A percentile compares a stretch with the other conserved stretches of the same genome.
phyloP scores from a whole-genome alignment of 1,284 basidiomycete species.

The Trichosporon sp. region DNA sequence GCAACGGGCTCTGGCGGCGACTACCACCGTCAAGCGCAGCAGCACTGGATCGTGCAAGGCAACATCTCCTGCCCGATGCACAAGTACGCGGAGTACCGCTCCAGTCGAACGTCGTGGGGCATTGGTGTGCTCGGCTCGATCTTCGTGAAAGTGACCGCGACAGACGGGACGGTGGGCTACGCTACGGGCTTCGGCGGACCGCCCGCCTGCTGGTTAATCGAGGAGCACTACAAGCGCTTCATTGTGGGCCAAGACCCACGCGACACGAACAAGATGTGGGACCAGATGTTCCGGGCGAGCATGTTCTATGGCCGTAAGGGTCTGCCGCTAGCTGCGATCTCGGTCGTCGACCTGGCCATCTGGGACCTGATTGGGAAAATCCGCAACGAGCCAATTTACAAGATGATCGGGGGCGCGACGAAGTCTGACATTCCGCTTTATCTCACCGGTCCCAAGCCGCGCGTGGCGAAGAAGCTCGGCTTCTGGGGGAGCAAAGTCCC shows the following conservation, averaged over 20 bases:
- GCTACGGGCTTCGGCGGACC: constrained; percentile 55
- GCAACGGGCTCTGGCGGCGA: constrained; percentile 52
- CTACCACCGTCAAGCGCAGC: constrained; percentile 50
- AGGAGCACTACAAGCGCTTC: constrained; percentile 55
- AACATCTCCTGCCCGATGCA: constrained; percentile 51
- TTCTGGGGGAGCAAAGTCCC: constrained; percentile 55
- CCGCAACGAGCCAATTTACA: constrained; percentile 55
- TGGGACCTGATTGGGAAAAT: constrained; percentile 57
- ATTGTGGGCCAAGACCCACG: constrained; percentile 54
- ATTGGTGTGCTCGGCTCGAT: constrained; percentile 51
- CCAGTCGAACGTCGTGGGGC: constrained; percentile 51
- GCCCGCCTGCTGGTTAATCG: constrained; percentile 56
- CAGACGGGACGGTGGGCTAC: constrained; percentile 52
- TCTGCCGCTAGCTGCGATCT: constrained; percentile 52
- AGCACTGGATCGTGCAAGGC: constrained; percentile 47
- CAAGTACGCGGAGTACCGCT: constrained; percentile 51
- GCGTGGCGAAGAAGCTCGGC: constrained; percentile 51
- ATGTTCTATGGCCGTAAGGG: constrained; percentile 56
- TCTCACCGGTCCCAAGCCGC: constrained; percentile 53
- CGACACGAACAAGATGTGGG: constrained; percentile 52
- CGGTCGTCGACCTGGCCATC: constrained; percentile 54
- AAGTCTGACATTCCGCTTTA: constrained; percentile 54
- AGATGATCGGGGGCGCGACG: constrained; percentile 55
- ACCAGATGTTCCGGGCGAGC: constrained; percentile 50
- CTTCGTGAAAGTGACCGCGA: constrained; percentile 52